Conservation (phyloP, 1,284 basidiomycete genomes). For the Ceratobasidium papillatum region DNA sequence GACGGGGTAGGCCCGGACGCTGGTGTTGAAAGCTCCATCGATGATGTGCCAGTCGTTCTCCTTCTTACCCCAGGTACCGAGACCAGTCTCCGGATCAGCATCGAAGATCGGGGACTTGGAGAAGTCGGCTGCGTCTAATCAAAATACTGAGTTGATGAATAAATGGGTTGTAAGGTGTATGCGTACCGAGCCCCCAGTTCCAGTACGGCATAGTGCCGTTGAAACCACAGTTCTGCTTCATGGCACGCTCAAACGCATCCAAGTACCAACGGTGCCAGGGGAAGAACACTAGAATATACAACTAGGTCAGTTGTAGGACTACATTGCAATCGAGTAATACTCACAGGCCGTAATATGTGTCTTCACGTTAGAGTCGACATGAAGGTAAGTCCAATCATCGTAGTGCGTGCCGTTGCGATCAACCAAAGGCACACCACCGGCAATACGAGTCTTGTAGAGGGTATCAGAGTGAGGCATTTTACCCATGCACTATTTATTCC, state of each 20-base stretch:
- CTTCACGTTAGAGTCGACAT: slow-evolving; percentile 32
- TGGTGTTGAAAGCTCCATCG: slow-evolving; percentile 35
- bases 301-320: background rate
- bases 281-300: slow-evolving; percentile 31
- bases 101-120: slow-evolving; percentile 41
- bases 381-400: slow-evolving; percentile 37
- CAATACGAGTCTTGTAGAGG: slow-evolving; percentile 33
- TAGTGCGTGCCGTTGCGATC: slow-evolving; percentile 18
- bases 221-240: slow-evolving; percentile 31
- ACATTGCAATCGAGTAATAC: background rate
- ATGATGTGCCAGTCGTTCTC: slow-evolving; percentile 28
- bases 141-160: background rate
- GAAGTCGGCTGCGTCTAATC: slow-evolving; percentile 36
- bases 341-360: slow-evolving; percentile 32
- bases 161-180: no score
- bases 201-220: slow-evolving; percentile 40
- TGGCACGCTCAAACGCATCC: slow-evolving; percentile 30
- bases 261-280: slow-evolving; percentile 41
- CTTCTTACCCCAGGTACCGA: slow-evolving; percentile 26
- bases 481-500: slow-evolving; percentile 11
- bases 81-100: slow-evolving; percentile 27
- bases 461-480: slow-evolving; percentile 27
- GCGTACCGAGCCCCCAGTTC: slow-evolving; percentile 36
- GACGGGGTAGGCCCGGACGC: slow-evolving; percentile 36
- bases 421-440: slow-evolving; percentile 26